Percentiles rank a stretch among this genome's conserved stretches.
These are phyloP conservation scores for Raphanus sativus DNA, from an alignment of 345 rosid species.

Conservation along the genomic window DNA sequence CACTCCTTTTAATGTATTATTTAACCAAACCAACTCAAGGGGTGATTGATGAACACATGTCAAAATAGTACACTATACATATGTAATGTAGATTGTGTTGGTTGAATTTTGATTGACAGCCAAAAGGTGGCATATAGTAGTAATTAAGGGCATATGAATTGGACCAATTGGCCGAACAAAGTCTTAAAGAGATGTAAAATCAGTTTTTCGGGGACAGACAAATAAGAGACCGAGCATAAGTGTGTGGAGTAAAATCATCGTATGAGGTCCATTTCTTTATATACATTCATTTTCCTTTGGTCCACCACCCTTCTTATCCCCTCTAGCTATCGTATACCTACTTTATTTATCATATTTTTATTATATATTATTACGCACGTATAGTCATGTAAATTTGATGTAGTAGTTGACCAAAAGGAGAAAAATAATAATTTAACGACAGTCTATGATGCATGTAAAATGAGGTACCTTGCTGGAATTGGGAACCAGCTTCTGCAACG, in stretches of 20 bases:
- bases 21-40: slow-evolving; percentile 6
- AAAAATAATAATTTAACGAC: background rate
- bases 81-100: slow-evolving; percentile 3
- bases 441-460: slow-evolving; percentile 9
- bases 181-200: slow-evolving; percentile 23
- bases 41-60: background rate
- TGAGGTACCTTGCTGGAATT: slow-evolving; percentile 85
- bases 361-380: background rate
- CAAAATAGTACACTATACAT: background rate
- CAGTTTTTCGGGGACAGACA: slow-evolving; percentile 5
- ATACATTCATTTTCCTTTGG: slow-evolving; percentile 37
- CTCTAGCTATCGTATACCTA: too few relatives aligned
- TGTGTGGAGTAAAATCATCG: slow-evolving; percentile 54
- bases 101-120: slow-evolving; percentile 19
- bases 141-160: slow-evolving; percentile 6
- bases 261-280: slow-evolving; percentile 38
- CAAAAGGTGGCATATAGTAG: slow-evolving; percentile 24
- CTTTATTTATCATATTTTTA: too few relatives aligned
- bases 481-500: slow-evolving; percentile 94
- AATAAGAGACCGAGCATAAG: slow-evolving; percentile 24
- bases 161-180: slow-evolving; percentile 13
- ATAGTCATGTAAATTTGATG: background rate
- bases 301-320: slow-evolving; percentile 38
- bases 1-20: background rate
- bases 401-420: background rate